A percentile compares a stretch with the other conserved stretches of the same genome.
Conservation (phyloP, 2,329 filamentous ascomycete genomes). For the Tolypocladium cylindrosporum region DNA sequence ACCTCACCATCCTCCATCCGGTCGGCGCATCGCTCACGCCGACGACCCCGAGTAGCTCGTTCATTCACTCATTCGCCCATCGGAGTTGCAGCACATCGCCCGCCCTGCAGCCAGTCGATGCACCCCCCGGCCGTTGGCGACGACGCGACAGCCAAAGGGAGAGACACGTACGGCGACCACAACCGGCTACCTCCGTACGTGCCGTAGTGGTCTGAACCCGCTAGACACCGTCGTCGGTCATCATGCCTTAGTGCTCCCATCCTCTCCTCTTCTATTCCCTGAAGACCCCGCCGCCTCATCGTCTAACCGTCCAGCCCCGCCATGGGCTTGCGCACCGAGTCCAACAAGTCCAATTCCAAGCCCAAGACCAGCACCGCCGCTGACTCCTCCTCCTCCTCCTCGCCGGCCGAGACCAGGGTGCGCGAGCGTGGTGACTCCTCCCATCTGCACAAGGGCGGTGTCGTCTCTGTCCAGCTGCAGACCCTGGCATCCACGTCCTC, state of each 20-base stretch:
- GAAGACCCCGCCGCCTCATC: background rate
- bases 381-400: slow-evolving; percentile 6
- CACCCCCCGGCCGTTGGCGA: background rate
- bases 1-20: background rate
- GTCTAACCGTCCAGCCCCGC: slow-evolving; percentile 11
- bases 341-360: slow-evolving; percentile 10
- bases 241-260: background rate
- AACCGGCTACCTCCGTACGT: background rate
- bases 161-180: background rate
- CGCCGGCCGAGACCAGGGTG: slow-evolving; percentile 12
- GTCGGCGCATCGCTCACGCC: background rate
- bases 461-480: slow-evolving; percentile 15
- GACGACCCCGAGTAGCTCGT: background rate
- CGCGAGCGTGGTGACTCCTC: slow-evolving; percentile 10
- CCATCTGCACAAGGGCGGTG: slow-evolving; percentile 15
- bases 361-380: slow-evolving; percentile 8
- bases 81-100: background rate
- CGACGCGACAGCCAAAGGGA: background rate
- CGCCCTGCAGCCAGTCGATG: background rate
- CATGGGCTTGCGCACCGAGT: slow-evolving; percentile 15
- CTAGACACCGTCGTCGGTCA: background rate
- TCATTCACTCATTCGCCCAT: background rate
- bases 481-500: slow-evolving; percentile 16
- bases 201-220: background rate
- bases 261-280: background rate